phyloP scores from a whole-genome alignment of 1,139 yeast species.

The Saccharomycopsis crataegensis region DNA sequence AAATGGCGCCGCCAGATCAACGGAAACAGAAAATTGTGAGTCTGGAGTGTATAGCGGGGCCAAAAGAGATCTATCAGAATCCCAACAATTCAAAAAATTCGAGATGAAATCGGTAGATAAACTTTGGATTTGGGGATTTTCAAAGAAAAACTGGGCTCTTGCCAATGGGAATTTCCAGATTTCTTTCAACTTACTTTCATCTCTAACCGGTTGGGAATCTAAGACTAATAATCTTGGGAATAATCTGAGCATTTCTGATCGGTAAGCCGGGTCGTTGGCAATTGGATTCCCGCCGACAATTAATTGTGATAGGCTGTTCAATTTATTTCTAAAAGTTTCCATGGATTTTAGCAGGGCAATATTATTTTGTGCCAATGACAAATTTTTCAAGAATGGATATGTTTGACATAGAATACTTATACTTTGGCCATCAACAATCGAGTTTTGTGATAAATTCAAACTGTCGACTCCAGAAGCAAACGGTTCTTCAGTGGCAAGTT shows the following conservation, averaged over 20 bases:
- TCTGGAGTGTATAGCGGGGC: slow-evolving; percentile 69
- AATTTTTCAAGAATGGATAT: slow-evolving; percentile 68
- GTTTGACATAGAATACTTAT: slow-evolving; percentile 63
- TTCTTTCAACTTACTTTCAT: slow-evolving; percentile 50
- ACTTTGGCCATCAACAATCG: slow-evolving; percentile 47
- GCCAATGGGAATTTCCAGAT: slow-evolving; percentile 48
- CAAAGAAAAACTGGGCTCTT: slow-evolving; percentile 63
- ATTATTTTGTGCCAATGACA: slow-evolving; percentile 72
- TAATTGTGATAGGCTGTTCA: slow-evolving; percentile 66
- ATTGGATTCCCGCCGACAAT: slow-evolving; percentile 77
- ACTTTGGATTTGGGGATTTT: slow-evolving; percentile 62
- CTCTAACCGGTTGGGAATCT: slow-evolving; percentile 73
- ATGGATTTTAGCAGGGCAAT: slow-evolving; percentile 51
- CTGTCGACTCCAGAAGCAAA: slow-evolving; percentile 50
- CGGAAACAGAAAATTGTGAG: slow-evolving; percentile 75
- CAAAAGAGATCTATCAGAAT: slow-evolving; percentile 62
- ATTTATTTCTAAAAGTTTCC: slow-evolving; percentile 74
- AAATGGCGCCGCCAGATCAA: slow-evolving; percentile 37
- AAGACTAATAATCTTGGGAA: slow-evolving; percentile 77
- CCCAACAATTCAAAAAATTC: slow-evolving; percentile 76
- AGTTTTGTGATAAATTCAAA: slow-evolving; percentile 67
- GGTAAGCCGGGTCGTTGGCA: slow-evolving; percentile 41
- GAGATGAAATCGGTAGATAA: slow-evolving; percentile 71
- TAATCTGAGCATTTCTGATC: slow-evolving; percentile 54
- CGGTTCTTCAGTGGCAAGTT: slow-evolving; percentile 50